Base-by-base conservation (phyloP, 2,329 filamentous ascomycete species). In the Penicillium psychrosexuale region DNA sequence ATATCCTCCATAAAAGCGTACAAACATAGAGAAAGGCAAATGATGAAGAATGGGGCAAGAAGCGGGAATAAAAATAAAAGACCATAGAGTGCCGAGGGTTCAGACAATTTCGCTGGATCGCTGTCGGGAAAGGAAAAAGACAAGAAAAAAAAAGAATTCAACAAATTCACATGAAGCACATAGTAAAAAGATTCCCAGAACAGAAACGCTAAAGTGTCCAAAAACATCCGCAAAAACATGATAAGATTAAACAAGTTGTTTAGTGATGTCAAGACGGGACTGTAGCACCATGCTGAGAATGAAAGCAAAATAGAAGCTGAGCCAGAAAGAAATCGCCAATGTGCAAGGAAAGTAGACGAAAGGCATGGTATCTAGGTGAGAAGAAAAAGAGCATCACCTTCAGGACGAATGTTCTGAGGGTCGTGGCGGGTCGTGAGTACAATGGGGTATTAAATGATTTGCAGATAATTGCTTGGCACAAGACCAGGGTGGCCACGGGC, bases 401-500 rank as follows among this genome's bases (percentile, higher is more conserved):
- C 63, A 61, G 50, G 57, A 64, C 56, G 43, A 60, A 40, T 39
- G n/a, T 59, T 59, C 53, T 22, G 38, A 57, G 52, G 61, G 47
- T 66, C 64, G 48, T 66, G 53, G 53, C 58, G 55, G 60, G 60
- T 69, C 68, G 58, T 70, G 56, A 69, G 47, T 58, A 36, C 28
- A 40, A 37, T 15, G 17, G 47, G 51, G 48, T 42, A 59, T 58
- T 69, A 80, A 57, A 82, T 84, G 51, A 78, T 77, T 72, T 87
- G 84, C 53, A 88, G 69, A 66, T 88, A 88, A 70, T 88, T 88
- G 61, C 83, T 86, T 3, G 85, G 85, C 48, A 88, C 85, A 62
- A 88, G 74, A 24, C 85, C 85, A 15, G 80, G 72, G 52, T 66
- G 70, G 37, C 67, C 62, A n/a, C 69, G 71, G 38, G 75, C 71